Base-by-base conservation (phyloP, 2,329 filamentous ascomycete genomes). In the Fusarium sublunatum region DNA sequence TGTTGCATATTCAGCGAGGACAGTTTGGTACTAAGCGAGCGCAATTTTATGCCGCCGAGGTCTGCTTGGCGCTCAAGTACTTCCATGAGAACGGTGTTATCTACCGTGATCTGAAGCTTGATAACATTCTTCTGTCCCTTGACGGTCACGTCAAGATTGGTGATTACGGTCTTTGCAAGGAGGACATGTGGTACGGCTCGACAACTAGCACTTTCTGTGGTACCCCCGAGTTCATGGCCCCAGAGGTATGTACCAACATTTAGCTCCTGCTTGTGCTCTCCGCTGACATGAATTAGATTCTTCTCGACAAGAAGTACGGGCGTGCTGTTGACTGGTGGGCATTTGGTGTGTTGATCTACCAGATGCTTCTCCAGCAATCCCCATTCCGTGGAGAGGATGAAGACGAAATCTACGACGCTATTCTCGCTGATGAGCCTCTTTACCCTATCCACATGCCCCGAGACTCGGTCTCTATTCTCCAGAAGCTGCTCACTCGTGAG, bases 1-100 rank as follows among this genome's bases (percentile, higher is more conserved):
- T 99, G 95, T 83, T 98, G 79, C 95, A 99, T 79, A 99, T 99
- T 75, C 95, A 99, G 77, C 88, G 95, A 58, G 94, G 94, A 15
- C 92, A 96, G 74, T 99, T 99, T 73, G 94, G 94, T 53, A 91
- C 93, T 7, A 98, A 97, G 79, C 88, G 95, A 68, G 94, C 95
- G 65, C 95, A 99, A 90, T 99, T 99, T 77, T 99, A 99, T 74
- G 96, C 95, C 43, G 93, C 94, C 11, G 95, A 99, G 77, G 96
- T 99, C 51, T 97, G 95, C 82, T 79, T 99, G 74, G 95, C 95
- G 13, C 82, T 99, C 71, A 99, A 99, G 78, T 99, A 99, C 77
- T 98, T 99, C 85, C 95, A 99, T 74, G 95, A 99, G 77, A 98
- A 99, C 75, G 95, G 95, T 52, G 95, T 99, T 73, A 97, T 99